A percentile compares a stretch with the other conserved stretches of the same genome.
Evolutionary conservation across 73 alveolate species (phyloP).

Genomic region (Paramecium sonneborni): DNA sequence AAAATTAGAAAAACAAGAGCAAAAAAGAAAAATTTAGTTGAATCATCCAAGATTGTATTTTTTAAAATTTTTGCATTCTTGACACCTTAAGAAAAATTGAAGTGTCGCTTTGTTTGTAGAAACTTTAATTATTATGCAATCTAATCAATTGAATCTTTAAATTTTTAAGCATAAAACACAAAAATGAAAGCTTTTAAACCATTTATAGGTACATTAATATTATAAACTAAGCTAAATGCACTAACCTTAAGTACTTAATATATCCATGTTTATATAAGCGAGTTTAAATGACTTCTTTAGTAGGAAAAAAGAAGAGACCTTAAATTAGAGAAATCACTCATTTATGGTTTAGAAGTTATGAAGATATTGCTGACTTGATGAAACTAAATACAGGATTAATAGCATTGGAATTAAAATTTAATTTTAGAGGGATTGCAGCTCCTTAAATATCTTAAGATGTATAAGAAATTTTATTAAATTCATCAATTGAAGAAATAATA

Average conservation of each 20-base stretch:
- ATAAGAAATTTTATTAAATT: neutral
- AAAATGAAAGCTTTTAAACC: neutral
- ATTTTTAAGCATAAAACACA: neutral
- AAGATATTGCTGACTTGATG: neutral
- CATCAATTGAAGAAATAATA: neutral
- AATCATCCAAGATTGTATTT: neutral
- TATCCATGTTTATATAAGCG: neutral
- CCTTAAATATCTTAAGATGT: neutral
- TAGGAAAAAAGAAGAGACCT: slow-evolving; percentile 11
- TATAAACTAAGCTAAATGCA: neutral
- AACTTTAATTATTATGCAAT: neutral
- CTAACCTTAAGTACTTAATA: neutral
- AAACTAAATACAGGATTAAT: neutral
- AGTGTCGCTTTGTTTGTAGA: neutral
- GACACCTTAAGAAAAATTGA: neutral
- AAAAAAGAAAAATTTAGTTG: neutral
- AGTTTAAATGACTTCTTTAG: slow-evolving; percentile 21
- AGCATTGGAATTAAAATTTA: neutral
- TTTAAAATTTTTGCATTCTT: neutral
- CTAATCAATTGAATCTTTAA: neutral
- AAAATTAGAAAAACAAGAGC: neutral
- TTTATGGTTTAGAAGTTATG: neutral
- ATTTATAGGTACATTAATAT: neutral
- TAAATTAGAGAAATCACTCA: slow-evolving; percentile 13
- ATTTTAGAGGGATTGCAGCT: neutral